Base-by-base conservation (phyloP, 768 basidiomycete species). In the Tulasnella sp. region DNA sequence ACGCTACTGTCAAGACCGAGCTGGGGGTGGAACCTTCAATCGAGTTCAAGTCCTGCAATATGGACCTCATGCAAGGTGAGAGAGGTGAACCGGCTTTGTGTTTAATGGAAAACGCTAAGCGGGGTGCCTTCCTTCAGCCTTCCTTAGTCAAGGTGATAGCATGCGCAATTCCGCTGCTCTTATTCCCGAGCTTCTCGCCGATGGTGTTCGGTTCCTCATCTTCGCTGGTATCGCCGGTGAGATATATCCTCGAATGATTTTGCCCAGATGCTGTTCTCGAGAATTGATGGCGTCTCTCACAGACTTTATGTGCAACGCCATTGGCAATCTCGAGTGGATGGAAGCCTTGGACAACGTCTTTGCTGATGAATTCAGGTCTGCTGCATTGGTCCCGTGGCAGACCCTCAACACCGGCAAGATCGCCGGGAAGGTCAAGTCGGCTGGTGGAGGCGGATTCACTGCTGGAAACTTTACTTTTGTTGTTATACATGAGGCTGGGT, bases 391-490 rank as follows among this genome's bases (percentile, higher is more conserved):
- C 44, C 89, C 91, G 31, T 96, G 92, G 91, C 81, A 89, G 48
- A 89, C 89, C 1, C 82, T 87, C 18, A 83, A 85, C 40, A 85
- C 88, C 6, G 92, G 91, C 38, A 88, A 87, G 82, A 81, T 87
- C 7, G 92, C 89, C 8, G 96, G 96, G 2, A 87, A 88, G 75
- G 91, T 94, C 18, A 89, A 93, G 79, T 88, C 88, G 58, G 93
- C 93, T 3, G 93, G 92, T 62, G 90, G 91, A 4, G 87, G 86
- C 24, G 89, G 89, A 2, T 88, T 87, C 80, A 88, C 89, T 14
- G 93, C 93, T 5, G 95, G 95, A n/a, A 95, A 95, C 82, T 87
- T 95, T 72, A 94, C 95, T 0, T 96, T 93, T 81, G 93, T 95
- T 14, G 88, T 88, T 52, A 88, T 97, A 42, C 86, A 89, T 82